Conservation (phyloP, 768 basidiomycete genomes). For the Amanita pallidorosea region DNA sequence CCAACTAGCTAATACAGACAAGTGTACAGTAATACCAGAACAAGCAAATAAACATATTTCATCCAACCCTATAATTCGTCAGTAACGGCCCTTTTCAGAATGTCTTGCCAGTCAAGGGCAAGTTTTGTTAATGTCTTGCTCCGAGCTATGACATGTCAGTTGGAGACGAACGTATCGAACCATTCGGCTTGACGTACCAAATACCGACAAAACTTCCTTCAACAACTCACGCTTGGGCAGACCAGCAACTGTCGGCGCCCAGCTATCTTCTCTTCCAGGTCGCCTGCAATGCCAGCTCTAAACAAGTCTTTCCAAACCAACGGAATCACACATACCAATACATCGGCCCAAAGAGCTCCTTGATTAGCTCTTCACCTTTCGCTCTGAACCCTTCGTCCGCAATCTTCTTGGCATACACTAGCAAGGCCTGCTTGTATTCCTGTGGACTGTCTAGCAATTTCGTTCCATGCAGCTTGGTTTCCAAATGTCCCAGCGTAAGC, state of each 20-base stretch:
- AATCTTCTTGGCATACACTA: constrained; percentile 73
- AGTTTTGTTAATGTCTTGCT: constrained; percentile 69
- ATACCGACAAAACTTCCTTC: constrained; percentile 66
- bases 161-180: not conserved
- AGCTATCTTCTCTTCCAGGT: constrained; percentile 50
- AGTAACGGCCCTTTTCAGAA: constrained; percentile 49
- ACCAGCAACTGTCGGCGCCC: constrained; percentile 63
- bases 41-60: not conserved
- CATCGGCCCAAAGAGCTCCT: constrained; percentile 82
- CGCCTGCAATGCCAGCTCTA: constrained; percentile 31
- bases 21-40: not conserved
- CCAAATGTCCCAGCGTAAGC: constrained; percentile 80
- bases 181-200: constrained; percentile 44
- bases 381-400: constrained; percentile 83
- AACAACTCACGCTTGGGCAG: constrained; percentile 74
- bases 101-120: constrained; percentile 77
- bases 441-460: constrained; percentile 65
- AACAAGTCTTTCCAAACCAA: constrained; percentile 1
- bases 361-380: constrained; percentile 87
- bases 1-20: constrained; percentile 3
- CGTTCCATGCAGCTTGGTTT: constrained; percentile 70
- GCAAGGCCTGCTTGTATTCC: constrained; percentile 73
- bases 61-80: constrained; percentile 26
- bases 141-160: constrained; percentile 32
- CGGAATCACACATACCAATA: constrained; percentile 56